phyloP scores from a whole-genome alignment of 2,329 filamentous ascomycete genomes.

The Penicillium aurantiogriseum region DNA sequence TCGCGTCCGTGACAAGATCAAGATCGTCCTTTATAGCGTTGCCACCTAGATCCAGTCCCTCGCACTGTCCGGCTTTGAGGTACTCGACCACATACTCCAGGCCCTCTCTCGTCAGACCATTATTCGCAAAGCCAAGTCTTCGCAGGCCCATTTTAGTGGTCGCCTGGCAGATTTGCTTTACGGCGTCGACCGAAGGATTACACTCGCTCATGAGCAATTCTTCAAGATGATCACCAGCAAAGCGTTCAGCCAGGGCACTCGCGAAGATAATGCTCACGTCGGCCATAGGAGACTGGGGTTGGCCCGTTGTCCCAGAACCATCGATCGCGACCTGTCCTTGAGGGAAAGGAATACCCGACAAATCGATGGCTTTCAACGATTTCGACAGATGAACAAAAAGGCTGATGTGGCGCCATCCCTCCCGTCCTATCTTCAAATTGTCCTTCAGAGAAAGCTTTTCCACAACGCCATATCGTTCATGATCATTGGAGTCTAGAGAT shows the following conservation, averaged over 20 bases:
- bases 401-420: slow-evolving; percentile 89
- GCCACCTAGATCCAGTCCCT: slow-evolving; percentile 84
- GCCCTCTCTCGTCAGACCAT: slow-evolving; percentile 70
- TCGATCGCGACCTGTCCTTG: slow-evolving; percentile 33
- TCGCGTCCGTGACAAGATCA: slow-evolving; percentile 37
- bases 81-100: slow-evolving; percentile 75
- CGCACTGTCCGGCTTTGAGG: slow-evolving; percentile 71
- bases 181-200: slow-evolving; percentile 65
- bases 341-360: slow-evolving; percentile 82
- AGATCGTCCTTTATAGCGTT: slow-evolving; percentile 67
- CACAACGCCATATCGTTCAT: slow-evolving; percentile 62
- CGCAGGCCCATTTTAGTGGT: slow-evolving; percentile 74
- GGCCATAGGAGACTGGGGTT: slow-evolving; percentile 14
- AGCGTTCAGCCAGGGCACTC: slow-evolving; percentile 71
- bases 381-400: slow-evolving; percentile 88
- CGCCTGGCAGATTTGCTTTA: slow-evolving; percentile 77
- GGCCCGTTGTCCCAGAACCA: slow-evolving; percentile 18
- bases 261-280: slow-evolving; percentile 68
- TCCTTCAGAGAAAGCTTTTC: slow-evolving; percentile 87
- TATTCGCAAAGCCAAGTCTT: slow-evolving; percentile 79
- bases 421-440: slow-evolving; percentile 76
- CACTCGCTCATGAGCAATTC: slow-evolving; percentile 82
- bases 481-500: slow-evolving; percentile 27
- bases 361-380: slow-evolving; percentile 79
- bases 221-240: slow-evolving; percentile 74